These are phyloP conservation scores for Carex myosuroides DNA, from an alignment of 176 grass and related monocot genomes.

Conservation along the genomic window DNA sequence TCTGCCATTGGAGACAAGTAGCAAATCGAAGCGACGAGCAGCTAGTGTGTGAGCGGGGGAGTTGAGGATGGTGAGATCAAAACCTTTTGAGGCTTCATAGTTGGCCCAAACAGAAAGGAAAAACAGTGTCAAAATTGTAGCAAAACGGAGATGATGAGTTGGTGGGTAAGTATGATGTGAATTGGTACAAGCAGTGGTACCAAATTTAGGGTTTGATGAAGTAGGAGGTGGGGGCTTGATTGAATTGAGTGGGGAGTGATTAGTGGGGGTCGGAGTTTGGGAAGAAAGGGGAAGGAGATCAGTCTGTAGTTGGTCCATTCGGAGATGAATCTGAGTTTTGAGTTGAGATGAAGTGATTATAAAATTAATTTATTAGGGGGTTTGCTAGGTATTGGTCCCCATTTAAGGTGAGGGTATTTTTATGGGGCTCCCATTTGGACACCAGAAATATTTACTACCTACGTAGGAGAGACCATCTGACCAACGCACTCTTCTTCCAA, in stretches of 20 bases:
- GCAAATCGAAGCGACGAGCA: slow-evolving; percentile 15
- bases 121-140: neutral
- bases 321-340: neutral
- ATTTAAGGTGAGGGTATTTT: neutral
- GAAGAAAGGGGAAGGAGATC: slow-evolving; percentile 4
- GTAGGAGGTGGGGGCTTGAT: neutral
- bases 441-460: no score
- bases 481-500: no score
- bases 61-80: slow-evolving; percentile 17
- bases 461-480: no score
- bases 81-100: slow-evolving; percentile 31
- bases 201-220: slow-evolving; percentile 3
- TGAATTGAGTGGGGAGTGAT: neutral
- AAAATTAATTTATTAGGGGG: neutral
- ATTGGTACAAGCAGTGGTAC: neutral
- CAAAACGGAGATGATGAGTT: slow-evolving; percentile 10
- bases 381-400: neutral
- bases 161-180: neutral
- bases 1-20: slow-evolving; percentile 29
- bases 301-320: slow-evolving; percentile 9
- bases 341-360: neutral
- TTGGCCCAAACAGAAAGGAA: slow-evolving; percentile 33
- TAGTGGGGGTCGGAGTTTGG: neutral
- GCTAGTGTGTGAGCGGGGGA: neutral
- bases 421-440: neutral